Evolutionary conservation across 2,329 filamentous ascomycete genomes (phyloP).

Genomic region (Lasiodiplodia theobromae): DNA sequence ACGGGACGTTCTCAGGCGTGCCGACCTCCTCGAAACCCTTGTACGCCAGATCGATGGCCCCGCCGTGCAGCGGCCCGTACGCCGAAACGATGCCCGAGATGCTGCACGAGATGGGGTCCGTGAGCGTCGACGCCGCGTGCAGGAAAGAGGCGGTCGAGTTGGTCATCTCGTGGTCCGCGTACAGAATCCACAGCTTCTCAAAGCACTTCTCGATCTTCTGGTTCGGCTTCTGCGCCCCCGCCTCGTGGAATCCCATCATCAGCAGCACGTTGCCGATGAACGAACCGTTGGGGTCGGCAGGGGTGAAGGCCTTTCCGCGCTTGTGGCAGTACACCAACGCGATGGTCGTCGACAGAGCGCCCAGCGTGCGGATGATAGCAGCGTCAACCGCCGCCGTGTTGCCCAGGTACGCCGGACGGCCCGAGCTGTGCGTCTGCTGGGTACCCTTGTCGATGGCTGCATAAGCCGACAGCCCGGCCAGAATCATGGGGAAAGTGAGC

Average conservation of each 20-base stretch:
- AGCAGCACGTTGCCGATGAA: constrained; percentile 65
- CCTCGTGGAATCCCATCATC: constrained; percentile 55
- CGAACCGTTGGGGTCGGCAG: constrained; percentile 48
- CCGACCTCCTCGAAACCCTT: constrained; percentile 62
- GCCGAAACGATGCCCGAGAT: constrained; percentile 62
- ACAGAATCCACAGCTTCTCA: constrained; percentile 63
- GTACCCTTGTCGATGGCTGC: constrained; percentile 18
- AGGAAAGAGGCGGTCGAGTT: constrained; percentile 64
- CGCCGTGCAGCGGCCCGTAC: constrained; percentile 66
- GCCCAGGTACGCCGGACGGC: constrained; percentile 56
- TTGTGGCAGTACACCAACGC: constrained; percentile 47
- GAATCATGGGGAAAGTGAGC: constrained; percentile 49
- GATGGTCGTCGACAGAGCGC: constrained; percentile 51
- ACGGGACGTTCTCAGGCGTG: constrained; percentile 59
- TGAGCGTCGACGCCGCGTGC: constrained; percentile 63
- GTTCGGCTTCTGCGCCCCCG: constrained; percentile 57
- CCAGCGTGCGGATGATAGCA: constrained; percentile 61
- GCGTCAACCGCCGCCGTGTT: constrained; percentile 57
- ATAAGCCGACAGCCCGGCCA: constrained; percentile 56
- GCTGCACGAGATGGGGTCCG: constrained; percentile 62
- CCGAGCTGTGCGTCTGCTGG: constrained; percentile 23
- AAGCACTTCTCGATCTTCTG: constrained; percentile 59
- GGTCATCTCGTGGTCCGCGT: constrained; percentile 67
- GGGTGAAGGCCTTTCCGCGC: constrained; percentile 59
- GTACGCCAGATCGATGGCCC: constrained; percentile 65